A percentile compares a stretch with the other conserved stretches of the same genome.
Conservation (phyloP, 306 rosid genomes). For the Rosa chinensis region DNA sequence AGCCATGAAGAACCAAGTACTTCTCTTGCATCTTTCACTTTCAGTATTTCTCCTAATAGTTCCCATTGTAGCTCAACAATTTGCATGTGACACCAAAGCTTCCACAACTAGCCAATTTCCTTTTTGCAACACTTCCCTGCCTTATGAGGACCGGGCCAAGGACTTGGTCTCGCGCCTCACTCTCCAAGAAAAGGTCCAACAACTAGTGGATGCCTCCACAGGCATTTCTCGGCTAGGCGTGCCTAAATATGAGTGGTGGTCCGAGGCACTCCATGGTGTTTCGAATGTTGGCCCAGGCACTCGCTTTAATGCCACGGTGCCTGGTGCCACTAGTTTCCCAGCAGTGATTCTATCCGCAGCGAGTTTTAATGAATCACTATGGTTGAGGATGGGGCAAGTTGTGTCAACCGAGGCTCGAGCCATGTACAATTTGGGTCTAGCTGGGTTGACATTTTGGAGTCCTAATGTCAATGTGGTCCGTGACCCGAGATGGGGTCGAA, state of each 20-base stretch:
- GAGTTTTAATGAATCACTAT: conserved; percentile 50
- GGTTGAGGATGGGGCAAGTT: conserved; percentile 66
- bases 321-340: conserved; percentile 78
- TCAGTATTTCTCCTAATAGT: conserved; percentile 18
- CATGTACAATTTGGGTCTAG: conserved; percentile 72
- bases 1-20: conserved; percentile 35
- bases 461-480: conserved; percentile 78
- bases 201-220: conserved; percentile 39
- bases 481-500: conserved; percentile 84
- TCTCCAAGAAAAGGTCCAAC: conserved; percentile 56
- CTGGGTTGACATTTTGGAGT: conserved; percentile 86
- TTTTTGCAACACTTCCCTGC: conserved; percentile 53
- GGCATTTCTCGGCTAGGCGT: conserved; percentile 61
- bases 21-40: conserved; percentile 25
- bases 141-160: conserved; percentile 45
- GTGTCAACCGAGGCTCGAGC: conserved; percentile 84
- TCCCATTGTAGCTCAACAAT: conserved; percentile 39
- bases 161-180: conserved; percentile 62
- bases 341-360: conserved; percentile 69
- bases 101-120: conserved; percentile 42
- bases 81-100: conserved; percentile 54
- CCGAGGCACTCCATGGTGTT: conserved; percentile 79
- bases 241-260: conserved; percentile 81
- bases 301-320: conserved; percentile 44
- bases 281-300: conserved; percentile 69